These are phyloP conservation scores for Croton setiger DNA, from an alignment of 441 rosid species.

Conservation along the genomic window DNA sequence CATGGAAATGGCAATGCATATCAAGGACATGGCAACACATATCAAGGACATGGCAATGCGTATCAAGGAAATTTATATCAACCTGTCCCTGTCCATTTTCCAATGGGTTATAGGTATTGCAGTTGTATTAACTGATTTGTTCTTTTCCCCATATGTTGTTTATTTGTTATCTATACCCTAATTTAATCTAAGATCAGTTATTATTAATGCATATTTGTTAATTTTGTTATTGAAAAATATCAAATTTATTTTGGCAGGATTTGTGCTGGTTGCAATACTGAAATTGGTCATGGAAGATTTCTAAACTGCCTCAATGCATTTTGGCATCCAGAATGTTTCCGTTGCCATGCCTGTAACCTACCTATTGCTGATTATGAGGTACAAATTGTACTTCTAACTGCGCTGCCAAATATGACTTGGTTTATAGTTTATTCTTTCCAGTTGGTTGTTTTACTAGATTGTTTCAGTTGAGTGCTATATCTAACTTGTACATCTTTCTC, in stretches of 20 bases:
- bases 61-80: constrained; percentile 51
- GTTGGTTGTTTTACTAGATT: constrained; percentile 17
- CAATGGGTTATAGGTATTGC: constrained; percentile 61
- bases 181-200: constrained; percentile 4
- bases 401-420: background rate
- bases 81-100: constrained; percentile 35
- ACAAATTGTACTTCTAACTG: constrained; percentile 12
- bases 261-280: constrained; percentile 82
- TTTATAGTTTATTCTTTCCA: background rate
- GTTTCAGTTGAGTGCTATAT: constrained; percentile 14
- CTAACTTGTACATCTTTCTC: constrained; percentile 28
- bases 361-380: constrained; percentile 95
- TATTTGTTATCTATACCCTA: background rate
- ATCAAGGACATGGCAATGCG: constrained; percentile 41
- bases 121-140: background rate
- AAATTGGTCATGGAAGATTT: constrained; percentile 86
- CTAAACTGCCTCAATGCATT: constrained; percentile 76
- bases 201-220: background rate
- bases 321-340: constrained; percentile 98
- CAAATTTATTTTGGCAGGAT: constrained; percentile 36
- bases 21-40: too few relatives aligned
- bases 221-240: background rate
- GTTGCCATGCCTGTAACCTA: constrained; percentile 71
- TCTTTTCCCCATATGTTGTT: background rate
- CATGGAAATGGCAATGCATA: constrained; percentile 50